Conservation (phyloP, 2,329 filamentous ascomycete genomes). For the Rachicladosporium sp. region DNA sequence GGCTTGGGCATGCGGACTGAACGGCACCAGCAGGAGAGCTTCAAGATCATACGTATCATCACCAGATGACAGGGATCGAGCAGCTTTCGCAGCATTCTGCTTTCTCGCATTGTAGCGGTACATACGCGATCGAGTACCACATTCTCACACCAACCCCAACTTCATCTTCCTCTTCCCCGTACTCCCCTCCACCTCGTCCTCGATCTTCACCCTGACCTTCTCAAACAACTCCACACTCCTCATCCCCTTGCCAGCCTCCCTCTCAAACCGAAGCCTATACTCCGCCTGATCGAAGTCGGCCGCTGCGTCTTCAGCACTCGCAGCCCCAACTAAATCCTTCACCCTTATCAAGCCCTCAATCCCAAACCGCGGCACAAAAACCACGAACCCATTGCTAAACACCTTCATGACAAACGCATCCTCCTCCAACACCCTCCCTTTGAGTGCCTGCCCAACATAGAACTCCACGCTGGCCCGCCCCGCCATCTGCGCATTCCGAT, state of each 20-base stretch:
- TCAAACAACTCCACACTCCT: conserved; percentile 72
- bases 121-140: too few species aligned
- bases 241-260: conserved; percentile 29
- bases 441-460: conserved; percentile 92
- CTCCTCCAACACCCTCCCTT: conserved; percentile 62
- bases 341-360: conserved; percentile 86
- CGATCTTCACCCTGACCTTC: conserved; percentile 79
- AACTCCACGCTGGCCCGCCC: conserved; percentile 91
- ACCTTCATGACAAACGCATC: conserved; percentile 95
- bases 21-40: too few species aligned
- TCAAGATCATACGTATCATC: too few species aligned
- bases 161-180: conserved; percentile 92
- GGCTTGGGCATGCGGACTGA: background rate
- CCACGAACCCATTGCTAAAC: conserved; percentile 94
- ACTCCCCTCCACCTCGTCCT: conserved; percentile 82
- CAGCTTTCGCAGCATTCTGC: too few species aligned
- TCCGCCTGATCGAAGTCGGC: conserved; percentile 75
- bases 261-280: conserved; percentile 57
- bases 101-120: too few species aligned
- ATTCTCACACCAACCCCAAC: conserved; percentile 39
- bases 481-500: conserved; percentile 93
- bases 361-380: conserved; percentile 89
- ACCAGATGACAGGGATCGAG: too few species aligned
- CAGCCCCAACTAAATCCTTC: conserved; percentile 54
- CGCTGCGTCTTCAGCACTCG: conserved; percentile 53